A percentile compares a stretch with the other conserved stretches of the same genome.
These are phyloP conservation scores for Aspergillus caelatus DNA, from an alignment of 2,329 filamentous ascomycete species.

Conservation along the genomic window DNA sequence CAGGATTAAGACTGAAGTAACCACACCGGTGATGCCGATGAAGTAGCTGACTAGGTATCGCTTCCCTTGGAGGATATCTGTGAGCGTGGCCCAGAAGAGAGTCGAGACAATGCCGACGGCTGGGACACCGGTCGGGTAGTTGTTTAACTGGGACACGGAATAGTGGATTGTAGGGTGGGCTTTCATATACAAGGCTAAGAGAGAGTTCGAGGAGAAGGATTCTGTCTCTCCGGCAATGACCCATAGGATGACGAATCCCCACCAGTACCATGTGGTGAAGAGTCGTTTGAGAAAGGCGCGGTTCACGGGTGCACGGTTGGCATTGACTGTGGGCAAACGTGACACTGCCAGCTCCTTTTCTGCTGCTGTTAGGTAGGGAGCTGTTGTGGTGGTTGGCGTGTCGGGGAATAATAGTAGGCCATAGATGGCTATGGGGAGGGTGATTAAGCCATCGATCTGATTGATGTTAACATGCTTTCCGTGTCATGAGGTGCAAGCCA, in stretches of 20 bases:
- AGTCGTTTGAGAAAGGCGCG: constrained; percentile 32
- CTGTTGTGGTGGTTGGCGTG: constrained; percentile 38
- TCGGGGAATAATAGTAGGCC: constrained; percentile 48
- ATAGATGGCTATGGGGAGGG: constrained; percentile 46
- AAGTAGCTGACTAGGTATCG: constrained; percentile 69
- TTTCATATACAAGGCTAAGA: constrained; percentile 57
- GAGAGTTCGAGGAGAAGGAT: constrained; percentile 67
- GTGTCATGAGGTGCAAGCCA: background rate
- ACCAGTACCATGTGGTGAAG: constrained; percentile 41
- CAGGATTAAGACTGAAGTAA: constrained; percentile 64
- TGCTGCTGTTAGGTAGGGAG: constrained; percentile 35
- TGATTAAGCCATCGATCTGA: constrained; percentile 44
- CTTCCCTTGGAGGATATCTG: constrained; percentile 61
- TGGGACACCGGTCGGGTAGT: constrained; percentile 57
- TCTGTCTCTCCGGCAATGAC: constrained; percentile 72
- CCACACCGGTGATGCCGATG: constrained; percentile 66
- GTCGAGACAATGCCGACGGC: constrained; percentile 59
- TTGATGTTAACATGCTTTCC: constrained; percentile 9
- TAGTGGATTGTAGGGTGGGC: constrained; percentile 49
- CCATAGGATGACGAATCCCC: constrained; percentile 42
- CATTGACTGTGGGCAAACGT: constrained; percentile 29
- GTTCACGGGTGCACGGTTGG: constrained; percentile 25
- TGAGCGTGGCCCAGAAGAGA: constrained; percentile 69
- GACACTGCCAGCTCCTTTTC: constrained; percentile 36
- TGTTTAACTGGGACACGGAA: constrained; percentile 54